Evolutionary conservation across 192 early-diverging fungal genomes (phyloP).

Genomic region (Umbelopsis vinacea): DNA sequence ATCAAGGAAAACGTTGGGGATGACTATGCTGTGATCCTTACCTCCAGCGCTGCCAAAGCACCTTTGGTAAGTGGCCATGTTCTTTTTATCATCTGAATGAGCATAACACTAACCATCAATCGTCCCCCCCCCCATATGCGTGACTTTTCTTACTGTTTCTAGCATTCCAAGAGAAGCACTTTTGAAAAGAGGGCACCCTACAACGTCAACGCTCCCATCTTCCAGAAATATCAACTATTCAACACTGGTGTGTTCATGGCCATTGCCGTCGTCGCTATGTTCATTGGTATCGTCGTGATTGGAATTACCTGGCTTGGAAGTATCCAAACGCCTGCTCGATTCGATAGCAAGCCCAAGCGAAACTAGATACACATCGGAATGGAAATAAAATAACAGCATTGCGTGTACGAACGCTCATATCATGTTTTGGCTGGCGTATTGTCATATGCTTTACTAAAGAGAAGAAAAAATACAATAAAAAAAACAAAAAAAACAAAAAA

Average conservation of each 20-base stretch:
- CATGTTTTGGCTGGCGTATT: no score
- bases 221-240: conserved; percentile 44
- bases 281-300: conserved; percentile 34
- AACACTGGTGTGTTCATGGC: conserved; percentile 43
- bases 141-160: neutral
- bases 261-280: conserved; percentile 30
- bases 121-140: neutral
- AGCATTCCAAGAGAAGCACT: conserved; percentile 14
- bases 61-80: neutral
- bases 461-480: no score
- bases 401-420: neutral
- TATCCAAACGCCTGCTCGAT: conserved; percentile 40
- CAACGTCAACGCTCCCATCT: conserved; percentile 31
- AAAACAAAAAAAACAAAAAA: no score
- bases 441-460: no score
- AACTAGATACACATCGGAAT: conserved; percentile 21
- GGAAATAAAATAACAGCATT: neutral
- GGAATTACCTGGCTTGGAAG: conserved; percentile 40
- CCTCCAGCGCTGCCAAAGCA: conserved; percentile 40
- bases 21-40: conserved; percentile 42
- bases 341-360: conserved; percentile 43
- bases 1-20: conserved; percentile 27
- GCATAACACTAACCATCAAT: no score
- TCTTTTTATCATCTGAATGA: neutral
- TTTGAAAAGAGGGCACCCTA: conserved; percentile 5